A percentile compares a stretch with the other conserved stretches of the same genome.
Conservation (phyloP, 129 eudicot species). For the Helianthus tuberosus region DNA sequence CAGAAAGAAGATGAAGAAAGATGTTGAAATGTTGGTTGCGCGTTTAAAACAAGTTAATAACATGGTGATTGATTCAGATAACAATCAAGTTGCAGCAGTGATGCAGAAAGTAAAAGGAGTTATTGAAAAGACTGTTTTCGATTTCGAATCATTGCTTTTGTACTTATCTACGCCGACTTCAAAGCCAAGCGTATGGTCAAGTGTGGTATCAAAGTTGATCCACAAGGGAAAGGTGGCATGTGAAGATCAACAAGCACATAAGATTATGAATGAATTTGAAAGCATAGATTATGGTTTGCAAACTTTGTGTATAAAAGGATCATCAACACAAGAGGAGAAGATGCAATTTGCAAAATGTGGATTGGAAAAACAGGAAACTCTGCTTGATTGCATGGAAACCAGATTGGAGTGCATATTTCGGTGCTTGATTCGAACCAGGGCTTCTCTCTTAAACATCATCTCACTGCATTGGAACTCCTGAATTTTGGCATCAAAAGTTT, state of each 20-base stretch:
- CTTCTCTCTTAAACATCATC: too few species aligned
- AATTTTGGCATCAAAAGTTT: too few species aligned
- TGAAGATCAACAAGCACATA: constrained; percentile 18
- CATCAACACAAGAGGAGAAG: constrained; percentile 8
- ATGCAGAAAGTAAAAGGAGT: constrained; percentile 30
- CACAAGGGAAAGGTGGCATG: constrained; percentile 17
- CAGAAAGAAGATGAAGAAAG: constrained; percentile 46
- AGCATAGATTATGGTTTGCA: constrained; percentile 17
- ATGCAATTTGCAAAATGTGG: constrained; percentile 14
- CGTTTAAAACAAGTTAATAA: constrained; percentile 23
- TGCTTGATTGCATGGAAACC: too few species aligned
- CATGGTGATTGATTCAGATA: constrained; percentile 10
- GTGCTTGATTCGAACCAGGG: too few species aligned
- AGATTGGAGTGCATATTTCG: too few species aligned
- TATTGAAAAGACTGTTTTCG: constrained; percentile 12
- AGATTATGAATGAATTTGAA: constrained; percentile 20
- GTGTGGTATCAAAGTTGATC: constrained; percentile 22
- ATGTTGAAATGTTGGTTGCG: constrained; percentile 31
- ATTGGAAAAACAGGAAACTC: constrained; percentile 8
- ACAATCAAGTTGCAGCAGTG: constrained; percentile 6
- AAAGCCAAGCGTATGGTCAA: constrained; percentile 28
- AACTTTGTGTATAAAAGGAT: constrained; percentile 10
- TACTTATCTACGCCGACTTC: constrained; percentile 14
- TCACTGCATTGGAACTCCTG: too few species aligned
- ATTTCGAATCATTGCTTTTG: constrained; percentile 35